Evolutionary conservation across 1,284 basidiomycete genomes (phyloP), one percentile per base, ranked within the genome.

Genomic region (Rugiboletus extremiorientalis): DNA sequence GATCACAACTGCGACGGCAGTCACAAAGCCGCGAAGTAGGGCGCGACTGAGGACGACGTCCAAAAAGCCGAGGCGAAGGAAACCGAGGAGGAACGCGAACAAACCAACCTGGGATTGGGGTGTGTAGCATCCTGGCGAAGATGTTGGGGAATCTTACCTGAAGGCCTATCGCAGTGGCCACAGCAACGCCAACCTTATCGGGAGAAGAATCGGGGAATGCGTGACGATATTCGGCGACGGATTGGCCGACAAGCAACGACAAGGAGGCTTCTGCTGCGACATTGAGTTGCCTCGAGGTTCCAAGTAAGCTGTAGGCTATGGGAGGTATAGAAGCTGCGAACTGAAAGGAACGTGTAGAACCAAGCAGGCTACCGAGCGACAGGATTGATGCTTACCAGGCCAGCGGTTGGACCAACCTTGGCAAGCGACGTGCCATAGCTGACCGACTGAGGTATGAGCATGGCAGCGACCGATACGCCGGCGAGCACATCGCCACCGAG

Each of bases 11-110:
- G 87, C 90, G 23, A 94, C 82, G 20, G 91, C 91, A 6, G 87
- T 85, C 51, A 94, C 85, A 72, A 97, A 98, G 9, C 95, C 95
- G 38, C 92, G 83, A 38, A 98, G 80, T 10, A 93, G 76, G 8
- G 95, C 92, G 56, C 93, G 85, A 61, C 90, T 92, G n/a, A 98
- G 82, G 5, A 98, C 90, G 20, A 97, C 95, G 71, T 98, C 95
- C 51, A 98, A 85, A 74, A 98, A 98, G 2, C 95, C 95, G 1
- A 98, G 79, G 22, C 94, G 83, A 67, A 96, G 87, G 59, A 97
- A 83, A 9, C 95, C 95, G 34, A 98, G 81, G 14, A 91, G 70
- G 63, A 93, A 93, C 2, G 92, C 90, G 63, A 98, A 90, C 30
- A 95, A 65, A n/a, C 94, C 94, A 57, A 88, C 89, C 88, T 94